Percentiles rank a stretch among this genome's conserved stretches.
phyloP scores from a whole-genome alignment of 31 red algal species.

The Asparagopsis taxiformis region DNA sequence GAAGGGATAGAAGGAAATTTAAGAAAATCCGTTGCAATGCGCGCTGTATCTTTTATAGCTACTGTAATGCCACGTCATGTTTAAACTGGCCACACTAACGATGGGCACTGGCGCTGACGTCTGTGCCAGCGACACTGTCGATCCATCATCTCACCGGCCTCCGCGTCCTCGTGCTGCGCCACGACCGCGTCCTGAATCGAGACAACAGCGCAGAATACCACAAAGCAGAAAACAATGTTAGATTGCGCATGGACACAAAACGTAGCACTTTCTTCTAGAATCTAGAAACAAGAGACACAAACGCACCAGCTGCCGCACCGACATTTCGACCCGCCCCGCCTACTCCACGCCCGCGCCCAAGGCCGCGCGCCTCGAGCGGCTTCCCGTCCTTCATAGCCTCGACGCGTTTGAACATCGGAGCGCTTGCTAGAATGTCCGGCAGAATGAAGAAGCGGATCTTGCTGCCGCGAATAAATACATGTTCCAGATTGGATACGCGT shows the following conservation, averaged over 20 bases:
- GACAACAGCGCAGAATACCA: neutral
- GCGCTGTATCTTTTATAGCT: too few species aligned
- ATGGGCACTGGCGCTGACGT: too few species aligned
- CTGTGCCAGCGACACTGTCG: too few species aligned
- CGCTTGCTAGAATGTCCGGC: slow-evolving; percentile 84
- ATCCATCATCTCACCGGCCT: neutral
- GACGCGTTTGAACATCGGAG: slow-evolving; percentile 87
- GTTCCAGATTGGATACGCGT: slow-evolving; percentile 54
- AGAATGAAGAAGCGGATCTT: slow-evolving; percentile 86
- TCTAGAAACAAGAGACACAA: neutral
- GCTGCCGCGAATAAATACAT: slow-evolving; percentile 88
- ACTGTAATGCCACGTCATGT: too few species aligned
- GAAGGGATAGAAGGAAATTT: too few species aligned
- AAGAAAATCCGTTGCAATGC: too few species aligned
- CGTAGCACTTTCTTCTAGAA: neutral
- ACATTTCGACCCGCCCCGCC: slow-evolving; percentile 12
- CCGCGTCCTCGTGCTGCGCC: slow-evolving; percentile 13
- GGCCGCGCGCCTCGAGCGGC: slow-evolving; percentile 40
- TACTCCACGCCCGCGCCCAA: slow-evolving; percentile 56
- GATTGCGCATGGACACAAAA: neutral
- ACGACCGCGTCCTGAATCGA: slow-evolving; percentile 18
- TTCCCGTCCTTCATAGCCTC: slow-evolving; percentile 75
- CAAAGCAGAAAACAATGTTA: neutral
- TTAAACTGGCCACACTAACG: too few species aligned
- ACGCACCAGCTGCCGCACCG: slow-evolving; percentile 14